Evolutionary conservation across 202 grass and related monocot genomes (phyloP).

Genomic region (Brachypodium distachyon): DNA sequence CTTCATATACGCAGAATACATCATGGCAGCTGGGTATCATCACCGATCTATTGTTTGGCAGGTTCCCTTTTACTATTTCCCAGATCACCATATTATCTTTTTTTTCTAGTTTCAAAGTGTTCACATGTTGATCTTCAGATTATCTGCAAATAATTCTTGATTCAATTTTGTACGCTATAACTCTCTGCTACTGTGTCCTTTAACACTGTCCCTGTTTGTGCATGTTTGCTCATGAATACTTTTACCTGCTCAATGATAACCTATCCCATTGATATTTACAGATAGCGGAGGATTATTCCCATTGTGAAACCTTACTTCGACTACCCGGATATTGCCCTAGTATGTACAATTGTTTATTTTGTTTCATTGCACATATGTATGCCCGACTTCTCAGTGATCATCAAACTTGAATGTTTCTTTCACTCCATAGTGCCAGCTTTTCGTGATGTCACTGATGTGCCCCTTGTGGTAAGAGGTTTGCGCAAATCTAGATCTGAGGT

Average conservation of each 20-base stretch:
- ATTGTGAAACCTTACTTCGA: conserved; percentile 73
- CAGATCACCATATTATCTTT: background rate
- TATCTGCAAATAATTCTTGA: background rate
- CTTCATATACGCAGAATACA: conserved; percentile 92
- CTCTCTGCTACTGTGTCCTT: background rate
- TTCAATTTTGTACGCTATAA: background rate
- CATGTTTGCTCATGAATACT: background rate
- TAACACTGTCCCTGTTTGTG: background rate
- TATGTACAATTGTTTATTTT: conserved; percentile 30
- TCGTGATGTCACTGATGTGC: conserved; percentile 71
- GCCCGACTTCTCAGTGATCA: background rate
- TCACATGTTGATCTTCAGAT: background rate
- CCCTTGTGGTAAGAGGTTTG: conserved; percentile 68
- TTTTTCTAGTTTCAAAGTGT: background rate
- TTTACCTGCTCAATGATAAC: background rate
- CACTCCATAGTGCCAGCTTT: conserved; percentile 64
- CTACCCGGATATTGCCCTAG: conserved; percentile 90
- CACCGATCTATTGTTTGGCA: conserved; percentile 90
- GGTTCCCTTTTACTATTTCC: conserved; percentile 21
- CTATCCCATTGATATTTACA: conserved; percentile 23
- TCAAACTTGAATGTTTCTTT: conserved; percentile 6
- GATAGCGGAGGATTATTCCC: conserved; percentile 90
- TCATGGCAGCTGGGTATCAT: conserved; percentile 58
- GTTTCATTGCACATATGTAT: background rate
- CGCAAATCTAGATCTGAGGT: conserved; percentile 76